Conservation (phyloP, 1,284 basidiomycete genomes). For the Rhodotorula mucilaginosa region DNA sequence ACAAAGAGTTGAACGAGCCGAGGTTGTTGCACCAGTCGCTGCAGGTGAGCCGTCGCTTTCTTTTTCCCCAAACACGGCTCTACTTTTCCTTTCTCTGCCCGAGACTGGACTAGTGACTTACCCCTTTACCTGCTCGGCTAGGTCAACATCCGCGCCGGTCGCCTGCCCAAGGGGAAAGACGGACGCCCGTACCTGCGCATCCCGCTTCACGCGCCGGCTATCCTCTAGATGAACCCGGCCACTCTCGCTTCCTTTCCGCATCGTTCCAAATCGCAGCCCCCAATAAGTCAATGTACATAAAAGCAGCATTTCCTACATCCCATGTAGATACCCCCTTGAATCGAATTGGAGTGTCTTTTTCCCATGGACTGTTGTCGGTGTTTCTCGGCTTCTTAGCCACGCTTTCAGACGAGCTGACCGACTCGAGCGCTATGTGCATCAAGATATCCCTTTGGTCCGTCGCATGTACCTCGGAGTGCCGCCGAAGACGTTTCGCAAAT, state of each 20-base stretch:
- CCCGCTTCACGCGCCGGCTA: constrained; percentile 6
- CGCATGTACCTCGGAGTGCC: no score
- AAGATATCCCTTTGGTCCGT: no score
- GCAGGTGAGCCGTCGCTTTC: constrained; percentile 34
- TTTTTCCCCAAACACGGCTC: background rate
- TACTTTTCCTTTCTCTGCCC: background rate
- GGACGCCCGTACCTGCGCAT: constrained; percentile 17
- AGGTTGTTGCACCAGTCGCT: constrained; percentile 42
- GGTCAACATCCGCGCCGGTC: constrained; percentile 44
- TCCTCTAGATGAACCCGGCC: background rate
- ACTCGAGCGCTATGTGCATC: no score
- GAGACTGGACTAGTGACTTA: background rate
- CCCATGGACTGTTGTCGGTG: no score
- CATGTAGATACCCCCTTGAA: no score
- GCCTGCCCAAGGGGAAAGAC: constrained; percentile 28
- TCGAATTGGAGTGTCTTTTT: no score
- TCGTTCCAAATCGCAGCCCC: background rate
- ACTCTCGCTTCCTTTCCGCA: background rate
- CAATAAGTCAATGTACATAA: background rate
- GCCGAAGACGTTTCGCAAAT: no score
- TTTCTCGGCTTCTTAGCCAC: no score
- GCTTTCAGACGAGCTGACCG: no score
- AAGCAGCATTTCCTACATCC: no score
- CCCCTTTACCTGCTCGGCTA: background rate
- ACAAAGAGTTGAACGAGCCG: constrained; percentile 40